phyloP scores from a whole-genome alignment of 2,329 filamentous ascomycete genomes.

The Juglanconis juglandina region DNA sequence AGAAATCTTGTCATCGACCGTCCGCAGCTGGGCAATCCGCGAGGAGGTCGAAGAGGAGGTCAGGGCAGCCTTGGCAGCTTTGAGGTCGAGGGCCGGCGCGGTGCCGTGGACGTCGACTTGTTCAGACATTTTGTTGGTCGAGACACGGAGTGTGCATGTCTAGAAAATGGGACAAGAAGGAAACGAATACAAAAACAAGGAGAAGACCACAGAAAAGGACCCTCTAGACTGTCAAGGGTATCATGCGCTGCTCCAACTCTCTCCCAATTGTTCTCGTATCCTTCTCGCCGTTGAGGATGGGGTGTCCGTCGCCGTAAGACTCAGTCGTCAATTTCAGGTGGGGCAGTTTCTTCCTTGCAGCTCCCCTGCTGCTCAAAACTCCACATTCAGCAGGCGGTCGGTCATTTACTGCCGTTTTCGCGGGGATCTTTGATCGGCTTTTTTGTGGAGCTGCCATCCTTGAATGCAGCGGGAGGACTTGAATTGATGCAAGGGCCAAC shows the following conservation, averaged over 20 bases:
- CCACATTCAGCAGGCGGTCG: constrained; percentile 20
- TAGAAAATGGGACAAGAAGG: constrained; percentile 11
- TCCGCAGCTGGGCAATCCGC: constrained; percentile 53
- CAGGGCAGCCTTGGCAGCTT: constrained; percentile 47
- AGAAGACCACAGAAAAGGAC: background rate
- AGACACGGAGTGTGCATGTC: constrained; percentile 33
- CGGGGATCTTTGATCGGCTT: background rate
- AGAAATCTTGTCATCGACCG: constrained; percentile 54
- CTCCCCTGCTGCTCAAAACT: background rate
- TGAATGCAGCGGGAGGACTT: background rate
- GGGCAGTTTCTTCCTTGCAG: constrained; percentile 7
- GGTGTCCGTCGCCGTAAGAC: constrained; percentile 17
- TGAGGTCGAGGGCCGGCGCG: constrained; percentile 45
- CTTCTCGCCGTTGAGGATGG: constrained; percentile 7
- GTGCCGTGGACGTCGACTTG: constrained; percentile 38
- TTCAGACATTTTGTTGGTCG: constrained; percentile 45
- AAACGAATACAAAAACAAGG: background rate
- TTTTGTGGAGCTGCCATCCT: constrained; percentile 8
- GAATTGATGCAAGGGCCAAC: background rate
- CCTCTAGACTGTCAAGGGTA: constrained; percentile 10
- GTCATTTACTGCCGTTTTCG: constrained; percentile 19
- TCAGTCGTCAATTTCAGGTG: constrained; percentile 5
- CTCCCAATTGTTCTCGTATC: constrained; percentile 7
- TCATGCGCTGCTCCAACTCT: constrained; percentile 7
- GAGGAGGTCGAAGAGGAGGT: constrained; percentile 59